Percentiles rank a stretch among this genome's conserved stretches.
These are phyloP conservation scores for Cladosporium cucumerinum DNA, from an alignment of 2,329 filamentous ascomycete genomes.

Conservation along the genomic window DNA sequence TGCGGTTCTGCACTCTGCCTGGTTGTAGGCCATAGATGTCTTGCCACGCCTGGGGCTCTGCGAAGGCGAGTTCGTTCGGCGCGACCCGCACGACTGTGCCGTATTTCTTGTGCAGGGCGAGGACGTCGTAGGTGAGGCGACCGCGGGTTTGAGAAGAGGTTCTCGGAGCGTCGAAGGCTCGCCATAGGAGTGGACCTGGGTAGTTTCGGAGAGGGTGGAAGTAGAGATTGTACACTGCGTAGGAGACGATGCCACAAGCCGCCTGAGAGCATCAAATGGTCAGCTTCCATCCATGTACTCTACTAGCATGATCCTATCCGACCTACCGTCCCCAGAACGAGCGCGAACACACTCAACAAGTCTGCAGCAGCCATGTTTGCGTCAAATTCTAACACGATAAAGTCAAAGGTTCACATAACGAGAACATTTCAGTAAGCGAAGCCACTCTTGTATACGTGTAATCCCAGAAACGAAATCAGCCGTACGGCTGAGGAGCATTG, in stretches of 20 bases:
- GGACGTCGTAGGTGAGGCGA: constrained; percentile 10
- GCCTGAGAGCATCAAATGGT: not conserved
- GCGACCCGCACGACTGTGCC: constrained; percentile 46
- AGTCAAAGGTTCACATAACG: no score
- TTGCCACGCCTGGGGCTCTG: constrained; percentile 39
- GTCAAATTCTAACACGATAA: not conserved
- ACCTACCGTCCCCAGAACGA: not conserved
- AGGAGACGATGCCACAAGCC: not conserved
- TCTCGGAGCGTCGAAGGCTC: not conserved
- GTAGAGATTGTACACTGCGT: constrained; percentile 38
- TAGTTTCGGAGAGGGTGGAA: constrained; percentile 43
- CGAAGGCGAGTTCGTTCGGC: constrained; percentile 48
- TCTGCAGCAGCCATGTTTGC: not conserved
- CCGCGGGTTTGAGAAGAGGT: constrained; percentile 9
- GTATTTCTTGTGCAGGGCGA: constrained; percentile 35
- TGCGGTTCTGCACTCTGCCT: constrained; percentile 24
- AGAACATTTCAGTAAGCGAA: no score
- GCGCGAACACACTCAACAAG: not conserved
- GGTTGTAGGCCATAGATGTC: constrained; percentile 38
- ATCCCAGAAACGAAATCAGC: not conserved
- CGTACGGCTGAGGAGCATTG: not conserved
- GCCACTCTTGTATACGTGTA: no score
- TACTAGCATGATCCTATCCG: not conserved
- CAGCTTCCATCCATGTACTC: not conserved
- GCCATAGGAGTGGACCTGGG: constrained; percentile 38